These are phyloP conservation scores for Pichia kudriavzevii DNA, from an alignment of 1,139 yeast genomes.

Conservation along the genomic window DNA sequence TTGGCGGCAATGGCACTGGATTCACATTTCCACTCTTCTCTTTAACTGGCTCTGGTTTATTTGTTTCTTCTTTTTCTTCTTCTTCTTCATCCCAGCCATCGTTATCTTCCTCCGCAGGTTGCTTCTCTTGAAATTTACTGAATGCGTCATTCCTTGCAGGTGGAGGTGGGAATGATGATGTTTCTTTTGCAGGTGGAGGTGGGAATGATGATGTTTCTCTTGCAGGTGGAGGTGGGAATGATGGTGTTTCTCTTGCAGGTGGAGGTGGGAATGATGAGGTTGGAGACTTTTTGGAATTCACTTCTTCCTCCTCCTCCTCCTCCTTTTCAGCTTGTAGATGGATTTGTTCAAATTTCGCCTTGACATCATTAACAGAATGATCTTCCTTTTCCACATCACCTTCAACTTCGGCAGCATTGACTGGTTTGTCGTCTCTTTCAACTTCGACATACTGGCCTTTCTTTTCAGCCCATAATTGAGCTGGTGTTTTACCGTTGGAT, in stretches of 20 bases:
- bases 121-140: constrained; percentile 11
- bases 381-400: constrained; percentile 22
- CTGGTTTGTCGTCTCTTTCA: constrained; percentile 24
- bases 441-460: constrained; percentile 56
- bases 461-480: constrained; percentile 93
- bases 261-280: constrained; percentile 16
- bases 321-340: constrained; percentile 21
- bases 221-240: constrained; percentile 26
- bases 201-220: constrained; percentile 19
- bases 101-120: constrained; percentile 19
- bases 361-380: constrained; percentile 22
- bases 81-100: constrained; percentile 26
- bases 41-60: constrained; percentile 23
- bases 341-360: constrained; percentile 22
- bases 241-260: constrained; percentile 9
- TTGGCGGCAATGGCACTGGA: constrained; percentile 23
- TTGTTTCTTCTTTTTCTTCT: constrained; percentile 22
- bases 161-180: constrained; percentile 16
- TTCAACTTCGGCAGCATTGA: constrained; percentile 18
- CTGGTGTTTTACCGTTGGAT: constrained; percentile 82
- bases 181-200: constrained; percentile 24
- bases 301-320: constrained; percentile 24
- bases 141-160: constrained; percentile 3
- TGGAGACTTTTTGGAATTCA: constrained; percentile 16
- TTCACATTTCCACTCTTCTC: no score